Base-by-base conservation (phyloP, 305 asterid species). In the Fraxinus baroniana region DNA sequence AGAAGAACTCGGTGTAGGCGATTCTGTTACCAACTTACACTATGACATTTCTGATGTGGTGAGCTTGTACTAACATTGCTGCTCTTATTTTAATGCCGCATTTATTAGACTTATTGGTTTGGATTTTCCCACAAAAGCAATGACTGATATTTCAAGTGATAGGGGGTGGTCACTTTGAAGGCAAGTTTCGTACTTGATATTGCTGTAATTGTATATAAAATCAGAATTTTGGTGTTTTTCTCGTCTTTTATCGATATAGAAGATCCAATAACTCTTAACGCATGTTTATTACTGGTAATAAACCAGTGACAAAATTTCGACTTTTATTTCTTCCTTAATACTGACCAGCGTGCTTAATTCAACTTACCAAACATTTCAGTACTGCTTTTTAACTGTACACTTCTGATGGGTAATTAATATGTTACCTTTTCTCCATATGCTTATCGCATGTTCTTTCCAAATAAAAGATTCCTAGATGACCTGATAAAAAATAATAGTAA, bases 1-100 rank as follows among this genome's bases (percentile, higher is more conserved):
- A 1, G 91, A 90, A 88, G 97, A 92, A 83, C 95, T 91, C 72
- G 94, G 94, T 30, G 80, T 86, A 81, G 98, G 97, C n/a, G 96
- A 93, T 83, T 94, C 98, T 0, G 96, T 92, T 81, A 81, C 98
- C 32, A 94, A 94, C 82, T 92, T 94, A 86, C 97, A 91, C 83
- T 92, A 93, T 55, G 95, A 92, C 85, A 85, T 91, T 79, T 92
- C 95, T 83, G 98, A 94, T 85, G 97, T 95, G 90, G 97, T 94
- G 89, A 24, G 85, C 84, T 86, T 85, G 76, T 81, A n/a, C 55
- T 76, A 76, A 76, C 60, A 77, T 35, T 13, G 13, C 83, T 71
- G 22, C 6, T 66, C 35, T 74, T 57, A 13, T 80, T 75, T 46
- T 78, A 66, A 24, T 75, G 41, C 75, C 30, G 7, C 49, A 55